Conservation (phyloP, 108 stramenopile genomes). For the Cylindrotheca fusiformis region DNA sequence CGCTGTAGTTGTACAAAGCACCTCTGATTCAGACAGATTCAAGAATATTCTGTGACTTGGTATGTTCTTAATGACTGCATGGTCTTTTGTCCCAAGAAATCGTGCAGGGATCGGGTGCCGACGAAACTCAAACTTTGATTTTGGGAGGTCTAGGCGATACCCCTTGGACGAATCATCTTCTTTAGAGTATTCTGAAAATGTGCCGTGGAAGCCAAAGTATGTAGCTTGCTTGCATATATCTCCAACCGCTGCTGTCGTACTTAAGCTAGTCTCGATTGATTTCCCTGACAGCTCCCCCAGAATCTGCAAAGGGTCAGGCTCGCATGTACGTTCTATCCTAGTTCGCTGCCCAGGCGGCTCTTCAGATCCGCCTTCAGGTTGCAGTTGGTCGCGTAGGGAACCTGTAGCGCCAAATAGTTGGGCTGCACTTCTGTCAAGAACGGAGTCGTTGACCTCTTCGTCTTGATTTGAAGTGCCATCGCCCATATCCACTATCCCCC, state of each 20-base stretch:
- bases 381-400: neutral
- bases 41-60: slow-evolving; percentile 70
- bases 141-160: slow-evolving; percentile 70
- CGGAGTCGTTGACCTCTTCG: neutral
- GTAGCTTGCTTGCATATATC: slow-evolving; percentile 1
- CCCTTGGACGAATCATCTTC: slow-evolving; percentile 8
- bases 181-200: neutral
- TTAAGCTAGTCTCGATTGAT: neutral
- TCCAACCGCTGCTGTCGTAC: slow-evolving; percentile 7
- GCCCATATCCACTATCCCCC: neutral
- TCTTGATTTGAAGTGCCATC: neutral
- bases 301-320: slow-evolving; percentile 14
- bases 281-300: slow-evolving; percentile 12
- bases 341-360: slow-evolving; percentile 1
- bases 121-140: slow-evolving; percentile 68
- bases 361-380: neutral
- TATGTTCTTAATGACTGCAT: slow-evolving; percentile 33
- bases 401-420: neutral
- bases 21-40: slow-evolving; percentile 77
- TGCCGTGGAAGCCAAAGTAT: slow-evolving; percentile 2
- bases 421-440: neutral
- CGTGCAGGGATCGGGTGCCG: slow-evolving; percentile 51
- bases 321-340: slow-evolving; percentile 10
- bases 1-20: slow-evolving; percentile 83
- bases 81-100: slow-evolving; percentile 67